These are phyloP conservation scores for Aspergillus transmontanensis DNA, from an alignment of 2,329 filamentous ascomycete species.

Conservation along the genomic window DNA sequence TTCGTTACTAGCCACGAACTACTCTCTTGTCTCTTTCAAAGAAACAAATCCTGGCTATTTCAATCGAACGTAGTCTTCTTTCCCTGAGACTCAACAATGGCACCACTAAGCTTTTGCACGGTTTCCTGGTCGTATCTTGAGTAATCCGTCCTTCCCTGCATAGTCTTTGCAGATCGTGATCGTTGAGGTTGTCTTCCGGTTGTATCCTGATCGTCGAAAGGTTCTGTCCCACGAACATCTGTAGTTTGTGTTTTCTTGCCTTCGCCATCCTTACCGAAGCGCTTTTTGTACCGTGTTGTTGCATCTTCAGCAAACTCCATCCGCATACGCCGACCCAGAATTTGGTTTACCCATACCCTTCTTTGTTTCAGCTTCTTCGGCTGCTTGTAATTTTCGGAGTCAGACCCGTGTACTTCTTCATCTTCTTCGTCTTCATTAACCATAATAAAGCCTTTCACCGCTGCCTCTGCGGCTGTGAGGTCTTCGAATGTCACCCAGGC, in stretches of 20 bases:
- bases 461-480: constrained; percentile 70
- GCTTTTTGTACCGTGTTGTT: constrained; percentile 86
- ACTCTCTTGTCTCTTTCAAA: not conserved
- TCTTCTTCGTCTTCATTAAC: constrained; percentile 53
- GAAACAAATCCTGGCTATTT: constrained; percentile 1
- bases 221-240: constrained; percentile 13
- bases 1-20: not conserved
- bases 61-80: constrained; percentile 82
- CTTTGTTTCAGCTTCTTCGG: constrained; percentile 49
- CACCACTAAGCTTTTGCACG: constrained; percentile 70
- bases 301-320: constrained; percentile 94
- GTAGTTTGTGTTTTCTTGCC: constrained; percentile 27
- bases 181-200: constrained; percentile 25
- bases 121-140: constrained; percentile 53
- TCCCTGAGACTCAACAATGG: constrained; percentile 75
- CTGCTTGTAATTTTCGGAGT: constrained; percentile 39
- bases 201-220: constrained; percentile 21
- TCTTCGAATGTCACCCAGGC: constrained; percentile 92
- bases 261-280: constrained; percentile 75
- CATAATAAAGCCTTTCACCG: constrained; percentile 79
- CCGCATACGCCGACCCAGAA: constrained; percentile 78
- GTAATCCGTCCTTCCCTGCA: constrained; percentile 38
- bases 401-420: constrained; percentile 46
- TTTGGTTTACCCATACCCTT: constrained; percentile 79
- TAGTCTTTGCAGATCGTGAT: constrained; percentile 26